Conservation (phyloP, 2,329 filamentous ascomycete species). For the Fusarium concolor region DNA sequence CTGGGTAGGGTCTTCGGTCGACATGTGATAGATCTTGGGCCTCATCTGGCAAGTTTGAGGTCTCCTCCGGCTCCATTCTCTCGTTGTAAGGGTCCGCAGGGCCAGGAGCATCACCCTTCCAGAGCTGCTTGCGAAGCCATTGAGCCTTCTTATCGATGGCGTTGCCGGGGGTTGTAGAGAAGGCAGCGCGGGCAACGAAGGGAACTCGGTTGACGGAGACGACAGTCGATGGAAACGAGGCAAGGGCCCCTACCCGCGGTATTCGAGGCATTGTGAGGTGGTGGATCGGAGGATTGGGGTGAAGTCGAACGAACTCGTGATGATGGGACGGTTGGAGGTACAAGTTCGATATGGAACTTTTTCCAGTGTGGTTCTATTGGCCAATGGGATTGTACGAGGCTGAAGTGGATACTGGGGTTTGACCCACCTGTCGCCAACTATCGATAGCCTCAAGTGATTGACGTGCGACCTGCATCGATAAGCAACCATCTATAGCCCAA, state of each 20-base stretch:
- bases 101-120: constrained; percentile 55
- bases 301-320: constrained; percentile 29
- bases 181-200: constrained; percentile 44
- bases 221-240: constrained; percentile 46
- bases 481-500: constrained; percentile 10
- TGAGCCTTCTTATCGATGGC: constrained; percentile 49
- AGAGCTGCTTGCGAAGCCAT: constrained; percentile 55
- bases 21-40: constrained; percentile 40
- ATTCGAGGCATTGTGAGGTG: constrained; percentile 56
- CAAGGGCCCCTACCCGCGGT: constrained; percentile 53
- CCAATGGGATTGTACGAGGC: constrained; percentile 46
- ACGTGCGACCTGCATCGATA: constrained; percentile 29
- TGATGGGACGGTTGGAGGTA: constrained; percentile 13
- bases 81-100: constrained; percentile 55
- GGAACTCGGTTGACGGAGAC: constrained; percentile 44
- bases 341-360: constrained; percentile 45
- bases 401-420: constrained; percentile 19
- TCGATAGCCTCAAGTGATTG: constrained; percentile 39
- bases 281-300: constrained; percentile 7
- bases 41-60: constrained; percentile 49
- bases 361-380: constrained; percentile 35
- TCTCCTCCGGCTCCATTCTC: constrained; percentile 44
- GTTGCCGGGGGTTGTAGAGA: constrained; percentile 51
- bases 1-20: constrained; percentile 43
- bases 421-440: constrained; percentile 30